A percentile compares a stretch with the other conserved stretches of the same genome.
phyloP scores from a whole-genome alignment of 108 stramenopile genomes.

The Seminavis robusta region DNA sequence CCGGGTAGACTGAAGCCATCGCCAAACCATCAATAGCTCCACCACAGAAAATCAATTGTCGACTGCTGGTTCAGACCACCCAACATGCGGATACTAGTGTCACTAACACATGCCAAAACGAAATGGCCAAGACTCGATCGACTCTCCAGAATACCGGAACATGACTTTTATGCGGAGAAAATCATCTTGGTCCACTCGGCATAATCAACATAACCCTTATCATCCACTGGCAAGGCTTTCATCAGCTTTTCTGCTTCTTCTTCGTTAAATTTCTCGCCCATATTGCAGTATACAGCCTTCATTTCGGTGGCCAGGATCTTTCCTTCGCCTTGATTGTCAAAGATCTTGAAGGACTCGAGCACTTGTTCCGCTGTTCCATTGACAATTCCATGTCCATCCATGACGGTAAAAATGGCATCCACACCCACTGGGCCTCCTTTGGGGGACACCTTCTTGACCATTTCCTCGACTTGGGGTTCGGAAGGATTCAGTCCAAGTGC shows the following conservation, averaged over 20 bases:
- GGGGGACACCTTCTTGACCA: constrained; percentile 11
- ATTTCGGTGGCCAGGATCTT: constrained; percentile 7
- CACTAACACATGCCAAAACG: too few species aligned
- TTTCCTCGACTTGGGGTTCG: constrained; percentile 13
- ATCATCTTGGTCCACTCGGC: too few species aligned
- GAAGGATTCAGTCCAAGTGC: constrained; percentile 16
- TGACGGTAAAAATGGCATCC: background rate
- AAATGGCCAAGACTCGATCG: too few species aligned
- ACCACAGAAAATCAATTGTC: too few species aligned
- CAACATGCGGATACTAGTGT: too few species aligned
- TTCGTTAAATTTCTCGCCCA: constrained; percentile 13
- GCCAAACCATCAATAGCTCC: too few species aligned
- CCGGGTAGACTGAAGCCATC: too few species aligned
- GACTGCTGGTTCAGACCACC: too few species aligned
- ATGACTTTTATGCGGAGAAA: too few species aligned
- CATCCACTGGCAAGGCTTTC: too few species aligned
- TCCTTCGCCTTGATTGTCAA: constrained; percentile 22
- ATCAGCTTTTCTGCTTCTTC: constrained; percentile 19
- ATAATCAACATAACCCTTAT: too few species aligned
- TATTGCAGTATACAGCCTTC: constrained; percentile 5
- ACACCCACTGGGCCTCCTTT: background rate
- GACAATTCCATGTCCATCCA: constrained; percentile 14
- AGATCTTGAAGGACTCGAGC: constrained; percentile 18
- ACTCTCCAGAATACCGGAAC: too few species aligned
- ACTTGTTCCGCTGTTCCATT: constrained; percentile 7